These are phyloP conservation scores for Sugiyamaella valdiviana DNA, from an alignment of 805 yeast species.

Conservation along the genomic window DNA sequence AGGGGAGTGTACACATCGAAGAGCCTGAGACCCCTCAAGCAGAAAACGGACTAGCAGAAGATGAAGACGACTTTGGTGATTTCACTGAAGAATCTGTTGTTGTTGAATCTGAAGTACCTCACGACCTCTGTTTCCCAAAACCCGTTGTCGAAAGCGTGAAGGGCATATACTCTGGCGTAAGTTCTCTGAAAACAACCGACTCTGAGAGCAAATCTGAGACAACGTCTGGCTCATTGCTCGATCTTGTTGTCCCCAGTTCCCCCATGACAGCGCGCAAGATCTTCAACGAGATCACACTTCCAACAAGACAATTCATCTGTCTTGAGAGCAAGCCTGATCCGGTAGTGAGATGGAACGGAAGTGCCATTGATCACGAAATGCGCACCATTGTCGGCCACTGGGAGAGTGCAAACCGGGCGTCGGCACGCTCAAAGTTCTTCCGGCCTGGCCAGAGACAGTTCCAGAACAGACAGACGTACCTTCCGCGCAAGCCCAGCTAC, in stretches of 20 bases:
- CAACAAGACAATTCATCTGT: conserved; percentile 24
- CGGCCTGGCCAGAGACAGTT: not conserved
- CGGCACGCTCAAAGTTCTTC: not conserved
- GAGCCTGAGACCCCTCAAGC: no score
- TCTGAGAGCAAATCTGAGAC: no score
- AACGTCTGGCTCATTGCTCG: conserved; percentile 1
- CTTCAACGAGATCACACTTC: conserved; percentile 19
- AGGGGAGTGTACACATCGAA: no score
- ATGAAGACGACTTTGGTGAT: conserved; percentile 20
- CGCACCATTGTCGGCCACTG: conserved; percentile 11
- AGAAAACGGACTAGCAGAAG: not conserved
- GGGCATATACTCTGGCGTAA: no score
- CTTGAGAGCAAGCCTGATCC: conserved; percentile 18
- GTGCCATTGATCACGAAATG: conserved; percentile 12
- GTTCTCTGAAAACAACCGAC: no score
- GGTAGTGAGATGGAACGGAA: conserved; percentile 11
- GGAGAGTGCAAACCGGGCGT: conserved; percentile 13
- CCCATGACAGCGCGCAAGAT: conserved; percentile 13
- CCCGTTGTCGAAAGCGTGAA: not conserved
- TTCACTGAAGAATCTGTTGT: conserved; percentile 9
- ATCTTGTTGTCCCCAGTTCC: not conserved
- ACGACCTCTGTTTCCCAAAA: not conserved
- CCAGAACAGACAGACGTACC: not conserved
- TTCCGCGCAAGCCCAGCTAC: not conserved
- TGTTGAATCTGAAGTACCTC: conserved; percentile 5